These are phyloP conservation scores for Persicaria tinctoria DNA, from an alignment of 148 eudicot species.

Conservation along the genomic window DNA sequence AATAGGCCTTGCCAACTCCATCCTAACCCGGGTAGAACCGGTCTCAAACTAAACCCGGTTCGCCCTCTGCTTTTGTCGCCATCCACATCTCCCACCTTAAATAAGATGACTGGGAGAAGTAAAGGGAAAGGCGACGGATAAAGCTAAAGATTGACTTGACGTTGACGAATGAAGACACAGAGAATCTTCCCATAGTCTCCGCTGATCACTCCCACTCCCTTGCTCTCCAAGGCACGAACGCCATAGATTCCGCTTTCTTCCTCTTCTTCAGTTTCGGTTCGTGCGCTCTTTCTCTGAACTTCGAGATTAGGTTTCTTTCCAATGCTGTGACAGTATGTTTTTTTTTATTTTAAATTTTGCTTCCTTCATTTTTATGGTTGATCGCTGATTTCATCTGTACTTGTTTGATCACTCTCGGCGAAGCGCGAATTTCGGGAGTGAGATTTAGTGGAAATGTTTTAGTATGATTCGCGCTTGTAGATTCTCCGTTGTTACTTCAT, in stretches of 20 bases:
- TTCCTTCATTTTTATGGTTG: not conserved
- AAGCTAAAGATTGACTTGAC: no score
- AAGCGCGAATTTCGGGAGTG: not conserved
- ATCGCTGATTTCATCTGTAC: not conserved
- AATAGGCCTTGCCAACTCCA: no score
- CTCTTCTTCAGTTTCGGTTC: not conserved
- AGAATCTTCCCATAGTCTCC: not conserved
- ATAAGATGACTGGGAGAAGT: no score
- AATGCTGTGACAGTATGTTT: not conserved
- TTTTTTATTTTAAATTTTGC: no score
- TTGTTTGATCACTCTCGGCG: not conserved
- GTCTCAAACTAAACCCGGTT: no score
- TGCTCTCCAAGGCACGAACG: not conserved
- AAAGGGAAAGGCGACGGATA: no score
- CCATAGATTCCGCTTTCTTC: not conserved
- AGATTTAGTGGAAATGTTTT: not conserved
- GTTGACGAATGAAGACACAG: no score
- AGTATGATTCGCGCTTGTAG: not conserved
- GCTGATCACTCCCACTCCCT: not conserved
- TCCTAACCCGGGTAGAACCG: no score
- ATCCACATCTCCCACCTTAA: no score
- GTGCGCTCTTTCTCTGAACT: not conserved
- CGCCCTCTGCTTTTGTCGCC: no score
- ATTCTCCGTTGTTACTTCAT: not conserved
- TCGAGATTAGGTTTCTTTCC: not conserved